These are phyloP conservation scores for Verbascum thapsus DNA, from an alignment of 257 asterid species.

Conservation along the genomic window DNA sequence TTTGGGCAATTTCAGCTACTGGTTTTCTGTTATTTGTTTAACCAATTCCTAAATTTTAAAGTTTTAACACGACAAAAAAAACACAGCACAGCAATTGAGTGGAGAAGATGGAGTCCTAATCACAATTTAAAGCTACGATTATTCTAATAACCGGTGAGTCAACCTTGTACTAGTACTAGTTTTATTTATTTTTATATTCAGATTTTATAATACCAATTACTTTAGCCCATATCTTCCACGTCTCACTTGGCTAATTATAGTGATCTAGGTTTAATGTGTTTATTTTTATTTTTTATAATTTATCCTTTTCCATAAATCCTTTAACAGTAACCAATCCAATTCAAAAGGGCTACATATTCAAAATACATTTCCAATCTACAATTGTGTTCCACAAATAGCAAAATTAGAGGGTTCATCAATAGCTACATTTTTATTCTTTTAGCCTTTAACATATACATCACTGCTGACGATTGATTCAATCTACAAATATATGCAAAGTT, in stretches of 20 bases:
- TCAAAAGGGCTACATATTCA: too few relatives aligned
- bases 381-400: background rate
- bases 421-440: background rate
- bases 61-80: constrained; percentile 20
- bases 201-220: too few relatives aligned
- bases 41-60: constrained; percentile 7
- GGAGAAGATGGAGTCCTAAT: constrained; percentile 34
- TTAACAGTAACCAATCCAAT: too few relatives aligned
- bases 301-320: background rate
- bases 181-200: background rate
- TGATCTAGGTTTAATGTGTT: background rate
- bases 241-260: too few relatives aligned
- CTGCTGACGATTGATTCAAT: background rate
- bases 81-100: constrained; percentile 24
- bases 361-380: background rate
- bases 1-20: constrained; percentile 21
- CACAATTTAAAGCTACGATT: background rate
- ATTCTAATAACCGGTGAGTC: constrained; percentile 16
- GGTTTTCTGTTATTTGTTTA: constrained; percentile 25
- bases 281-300: background rate
- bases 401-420: background rate
- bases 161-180: constrained; percentile 16
- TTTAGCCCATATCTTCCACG: too few relatives aligned
- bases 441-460: background rate
- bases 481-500: background rate